Evolutionary conservation across 805 yeast species (phyloP).

Genomic region (Pichia deserticola): DNA sequence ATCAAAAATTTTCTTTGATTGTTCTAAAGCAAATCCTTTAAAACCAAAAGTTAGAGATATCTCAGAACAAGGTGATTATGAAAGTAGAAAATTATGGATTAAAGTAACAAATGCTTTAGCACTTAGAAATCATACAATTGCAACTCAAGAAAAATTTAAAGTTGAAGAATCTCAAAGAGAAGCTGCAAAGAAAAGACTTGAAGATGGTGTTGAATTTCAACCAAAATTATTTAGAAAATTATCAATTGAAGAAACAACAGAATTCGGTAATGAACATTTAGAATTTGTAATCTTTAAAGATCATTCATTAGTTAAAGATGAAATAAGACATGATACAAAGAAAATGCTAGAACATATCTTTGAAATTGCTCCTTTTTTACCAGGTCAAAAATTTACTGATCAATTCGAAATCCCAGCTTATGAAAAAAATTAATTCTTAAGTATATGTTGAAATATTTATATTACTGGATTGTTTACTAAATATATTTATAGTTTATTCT

Average conservation of each 20-base stretch:
- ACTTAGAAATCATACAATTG: constrained; percentile 66
- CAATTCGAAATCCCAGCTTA: constrained; percentile 65
- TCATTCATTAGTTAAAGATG: constrained; percentile 27
- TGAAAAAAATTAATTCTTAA: constrained; percentile 32
- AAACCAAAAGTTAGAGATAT: constrained; percentile 72
- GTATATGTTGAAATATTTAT: no score
- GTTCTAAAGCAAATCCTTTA: constrained; percentile 42
- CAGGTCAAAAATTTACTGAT: constrained; percentile 66
- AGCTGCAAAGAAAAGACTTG: constrained; percentile 63
- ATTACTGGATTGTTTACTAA: neutral
- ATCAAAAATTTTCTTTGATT: constrained; percentile 51
- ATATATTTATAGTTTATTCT: neutral
- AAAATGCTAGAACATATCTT: constrained; percentile 49
- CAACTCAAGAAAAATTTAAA: constrained; percentile 81
- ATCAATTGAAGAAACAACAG: constrained; percentile 25
- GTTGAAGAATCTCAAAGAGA: constrained; percentile 85
- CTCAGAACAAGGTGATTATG: constrained; percentile 71
- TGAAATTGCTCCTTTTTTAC: constrained; percentile 69
- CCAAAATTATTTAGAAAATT: constrained; percentile 67
- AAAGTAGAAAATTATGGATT: constrained; percentile 79
- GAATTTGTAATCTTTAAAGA: constrained; percentile 61
- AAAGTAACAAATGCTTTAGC: constrained; percentile 78
- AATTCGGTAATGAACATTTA: constrained; percentile 35
- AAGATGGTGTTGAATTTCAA: constrained; percentile 71
- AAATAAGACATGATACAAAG: constrained; percentile 32